Evolutionary conservation across 2,329 filamentous ascomycete species (phyloP), one percentile per base, ranked within the genome.

Genomic region (Tolypocladium album): DNA sequence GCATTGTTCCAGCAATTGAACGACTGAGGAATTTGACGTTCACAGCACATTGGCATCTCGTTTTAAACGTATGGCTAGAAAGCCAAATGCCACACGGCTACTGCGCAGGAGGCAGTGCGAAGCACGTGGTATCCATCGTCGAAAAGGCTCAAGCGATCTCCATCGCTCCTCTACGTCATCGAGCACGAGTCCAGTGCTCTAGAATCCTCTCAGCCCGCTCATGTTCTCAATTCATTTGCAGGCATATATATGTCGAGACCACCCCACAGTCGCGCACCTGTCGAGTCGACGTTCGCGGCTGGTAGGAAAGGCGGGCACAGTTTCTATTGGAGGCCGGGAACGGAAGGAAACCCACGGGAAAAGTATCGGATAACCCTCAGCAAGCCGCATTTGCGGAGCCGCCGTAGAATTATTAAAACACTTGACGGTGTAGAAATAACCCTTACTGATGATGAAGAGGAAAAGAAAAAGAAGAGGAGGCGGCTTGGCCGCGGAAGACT

Each of bases 301-400:
- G 75, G 70, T 75, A 73, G 64, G 74, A 76, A 79, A 78, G 77
- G 76, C 71, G 70, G 69, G 76, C 73, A 75, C 76, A 67, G 56
- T 68, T 77, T 62, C 66, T 81, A 61, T 77, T 66, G 78, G 77
- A 72, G 79, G 79, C 79, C 77, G 79, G 79, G 79, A 81, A 81
- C 79, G 79, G 78, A 79, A 76, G 78, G 73, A 79, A 74, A 79
- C 75, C 75, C 76, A 81, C 75, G 68, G 75, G 69, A 38, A 55
- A 58, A 70, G 70, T 67, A 31, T 5, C 27, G 27, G 69, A 73
- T 77, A 78, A 75, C 78, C 77, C 78, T 79, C 78, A 81, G 79
- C 78, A 79, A 79, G 78, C 78, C 78, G 76, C 78, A 69, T 71
- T 71, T 69, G 79, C 76, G 79, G 78, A 81, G 79, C 78, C 79